Base-by-base conservation (phyloP, 345 rosid genomes). In the Populus davidiana region DNA sequence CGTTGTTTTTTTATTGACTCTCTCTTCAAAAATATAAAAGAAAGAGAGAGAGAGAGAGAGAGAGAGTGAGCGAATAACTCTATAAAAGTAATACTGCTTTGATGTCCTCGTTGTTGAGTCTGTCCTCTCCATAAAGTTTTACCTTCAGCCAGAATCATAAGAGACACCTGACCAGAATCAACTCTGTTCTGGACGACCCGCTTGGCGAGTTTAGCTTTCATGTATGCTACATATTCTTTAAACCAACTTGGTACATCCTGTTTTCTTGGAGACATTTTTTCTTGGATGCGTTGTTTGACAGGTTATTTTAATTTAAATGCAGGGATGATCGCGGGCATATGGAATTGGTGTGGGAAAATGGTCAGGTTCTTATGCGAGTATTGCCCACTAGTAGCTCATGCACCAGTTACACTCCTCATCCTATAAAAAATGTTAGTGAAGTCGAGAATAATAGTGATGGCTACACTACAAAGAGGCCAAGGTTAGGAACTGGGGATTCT, bases 321-420 rank as follows among this genome's bases (percentile, higher is more conserved):
- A 92, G 97, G 83, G 36, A 66, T n/a, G 77, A 78, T 67, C 80
- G 72, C 72, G 88, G 79, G 52, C 27, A 77, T 61, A 73, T 64
- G 75, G 93, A 86, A 69, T 80, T 81, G 43, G 70, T 75, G 29
- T 81, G 86, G 86, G 86, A 78, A 79, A 79, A 83, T 52, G 89
- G 88, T 47, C 77, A 70, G 73, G 49, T 83, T 75, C 54, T 31
- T 1, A 21, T 29, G 62, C 82, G 81, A 49, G 81, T 82, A 54
- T 52, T 72, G 16, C 52, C 86, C 17, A 56, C 72, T 38, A 75
- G 54, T 39, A 44, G 65, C 41, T 59, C 80, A 17, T 44, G 69
- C 79, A 11, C 20, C 10, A 64, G 62, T 25, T 47, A 25, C 63
- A 47, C 75, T 79, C 71, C 61, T 61, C 66, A 25, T 11, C 50